Evolutionary conservation across 139 green algal species (phyloP), one percentile per base, ranked within the genome.

Genomic region (Picochlorum sp.): DNA sequence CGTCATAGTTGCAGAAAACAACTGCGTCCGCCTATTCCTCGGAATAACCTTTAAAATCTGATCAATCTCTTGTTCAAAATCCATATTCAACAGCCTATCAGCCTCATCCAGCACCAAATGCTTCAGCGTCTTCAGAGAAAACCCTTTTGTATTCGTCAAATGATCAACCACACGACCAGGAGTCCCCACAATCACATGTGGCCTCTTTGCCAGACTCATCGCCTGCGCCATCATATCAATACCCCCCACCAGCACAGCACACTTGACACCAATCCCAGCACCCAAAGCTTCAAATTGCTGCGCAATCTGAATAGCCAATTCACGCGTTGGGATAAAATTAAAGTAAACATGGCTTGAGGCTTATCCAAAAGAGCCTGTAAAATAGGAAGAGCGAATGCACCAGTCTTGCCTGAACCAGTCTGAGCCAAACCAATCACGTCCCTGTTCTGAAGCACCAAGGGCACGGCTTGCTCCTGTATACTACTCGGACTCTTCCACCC

Each of bases 51-150:
- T 96, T 10, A 99, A 77, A 57, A 99, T 96, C 72, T 97, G 84
- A 71, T 99, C 92, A 47, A 99, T 98, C 70, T 99, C 94, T 74
- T 90, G 67, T 77, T 99, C 94, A 84, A 99, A 99, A 77, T 99
- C 94, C 89, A 99, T 96, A 82, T 98, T 96, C 31, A 99, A 81
- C 64, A 99, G 84, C 62, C 96, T 86, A 77, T 99, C 94, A 1
- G 94, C 94, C 80, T 99, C 94, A 63, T 99, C 94, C 54, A 99
- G 77, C 50, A 97, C 85, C 65, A 97, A 70, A 74, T 94, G 84
- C 74, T 87, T 88, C 30, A 98, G 66, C 10, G 51, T 50, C 59
- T 86, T 87, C 16, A 98, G 68, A 49, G 20, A 81, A 74, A 98
- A 98, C 24, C 93, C 93, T 79, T 99, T 99, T 24, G 94, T 99